Base-by-base conservation (phyloP, 257 asterid genomes). In the Lycium ferocissimum region DNA sequence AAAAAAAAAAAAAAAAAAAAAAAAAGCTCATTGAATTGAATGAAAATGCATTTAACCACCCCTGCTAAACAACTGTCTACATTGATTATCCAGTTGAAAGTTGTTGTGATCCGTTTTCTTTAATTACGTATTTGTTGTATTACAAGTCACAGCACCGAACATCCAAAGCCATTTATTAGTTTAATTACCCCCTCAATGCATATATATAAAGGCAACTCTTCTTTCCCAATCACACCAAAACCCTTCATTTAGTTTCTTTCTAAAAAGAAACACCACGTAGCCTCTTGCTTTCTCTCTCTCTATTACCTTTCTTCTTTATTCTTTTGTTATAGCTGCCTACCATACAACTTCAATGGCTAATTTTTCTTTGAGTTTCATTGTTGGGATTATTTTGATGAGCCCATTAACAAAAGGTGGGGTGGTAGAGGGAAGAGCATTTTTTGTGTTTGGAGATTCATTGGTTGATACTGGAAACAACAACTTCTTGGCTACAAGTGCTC, bases 381-480 rank as follows among this genome's bases (percentile, higher is more conserved):
- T 85, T 81, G 17, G 9, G 33, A 57, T 6, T n/a, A 18, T 83
- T 73, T 82, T 84, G 57, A 18, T 86, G 15, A 47, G 37, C n/a
- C 40, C 91, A 6, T 37, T 86, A 71, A 84, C 17, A 12, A 47
- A 80, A 58, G 80, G 78, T 53, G 7, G 47, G 70, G 54, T 0
- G 11, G n/a, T 70, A 4, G 89, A 91, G 47, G 89, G 88, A 7
- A 87, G 82, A 56, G 95, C 98, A 2, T 94, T 93, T 87, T 93
- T 94, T 54, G 92, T 94, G 69, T 94, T 94, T 38, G 98, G 97
- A 33, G 98, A 94, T 56, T 94, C 98, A 0, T 80, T 94, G 85
- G 97, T 93, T n/a, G 98, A 94, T 72, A 90, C 87, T 37, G 98
- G 98, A 22, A 94, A 94, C 87, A 94, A 94, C 87, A 94, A 94